Percentiles rank a stretch among this genome's conserved stretches.
phyloP scores from a whole-genome alignment of 1,139 yeast genomes.

The Cylindricascospora bacillispora region DNA sequence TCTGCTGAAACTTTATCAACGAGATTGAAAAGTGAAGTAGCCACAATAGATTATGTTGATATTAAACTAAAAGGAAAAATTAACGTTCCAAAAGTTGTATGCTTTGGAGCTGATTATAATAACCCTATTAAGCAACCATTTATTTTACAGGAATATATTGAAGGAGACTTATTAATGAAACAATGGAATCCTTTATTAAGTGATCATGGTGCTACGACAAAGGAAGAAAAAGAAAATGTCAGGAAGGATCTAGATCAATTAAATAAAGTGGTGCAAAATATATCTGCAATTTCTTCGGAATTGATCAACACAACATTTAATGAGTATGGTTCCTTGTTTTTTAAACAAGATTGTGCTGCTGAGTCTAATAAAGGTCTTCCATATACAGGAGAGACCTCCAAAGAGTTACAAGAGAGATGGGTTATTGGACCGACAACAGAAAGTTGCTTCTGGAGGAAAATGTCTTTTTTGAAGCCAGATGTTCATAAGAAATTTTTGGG shows the following conservation, averaged over 20 bases:
- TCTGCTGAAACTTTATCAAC: slow-evolving; percentile 50
- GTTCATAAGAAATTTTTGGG: slow-evolving; percentile 36
- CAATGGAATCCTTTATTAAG: slow-evolving; percentile 78
- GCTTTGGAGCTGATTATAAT: slow-evolving; percentile 51
- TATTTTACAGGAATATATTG: slow-evolving; percentile 64
- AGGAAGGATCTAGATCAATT: slow-evolving; percentile 29
- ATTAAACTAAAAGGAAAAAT: slow-evolving; percentile 32
- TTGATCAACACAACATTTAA: slow-evolving; percentile 45
- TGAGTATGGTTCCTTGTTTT: slow-evolving; percentile 73
- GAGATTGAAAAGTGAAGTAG: slow-evolving; percentile 79
- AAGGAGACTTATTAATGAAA: slow-evolving; percentile 74
- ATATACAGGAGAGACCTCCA: slow-evolving; percentile 47
- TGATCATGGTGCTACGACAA: slow-evolving; percentile 25
- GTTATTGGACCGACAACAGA: slow-evolving; percentile 86
- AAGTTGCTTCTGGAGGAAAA: slow-evolving; percentile 60
- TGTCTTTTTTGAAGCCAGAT: slow-evolving; percentile 37
- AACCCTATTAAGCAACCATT: slow-evolving; percentile 64
- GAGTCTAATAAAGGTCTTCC: slow-evolving; percentile 29
- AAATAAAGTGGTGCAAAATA: slow-evolving; percentile 45
- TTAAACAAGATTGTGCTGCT: slow-evolving; percentile 25
- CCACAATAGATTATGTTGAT: slow-evolving; percentile 72
- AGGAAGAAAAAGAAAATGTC: slow-evolving; percentile 1
- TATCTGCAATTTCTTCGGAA: slow-evolving; percentile 46
- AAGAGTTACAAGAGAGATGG: slow-evolving; percentile 55
- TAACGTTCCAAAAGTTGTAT: slow-evolving; percentile 61